Evolutionary conservation across 2,329 filamentous ascomycete species (phyloP).

Genomic region (Clonostachys chloroleuca): DNA sequence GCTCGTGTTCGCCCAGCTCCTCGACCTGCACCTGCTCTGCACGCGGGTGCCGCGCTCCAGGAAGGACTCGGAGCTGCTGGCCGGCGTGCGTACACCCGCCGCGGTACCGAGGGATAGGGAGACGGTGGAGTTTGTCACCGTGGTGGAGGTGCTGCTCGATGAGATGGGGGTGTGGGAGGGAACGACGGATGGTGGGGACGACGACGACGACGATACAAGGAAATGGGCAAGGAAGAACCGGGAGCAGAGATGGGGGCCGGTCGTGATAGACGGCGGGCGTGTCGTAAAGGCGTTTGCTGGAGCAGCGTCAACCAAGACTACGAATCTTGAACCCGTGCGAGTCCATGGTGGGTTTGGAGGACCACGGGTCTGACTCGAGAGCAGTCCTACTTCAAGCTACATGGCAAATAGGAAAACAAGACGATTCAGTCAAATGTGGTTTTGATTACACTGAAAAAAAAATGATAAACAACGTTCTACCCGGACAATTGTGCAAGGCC

Average conservation of each 20-base stretch:
- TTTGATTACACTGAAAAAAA: neutral
- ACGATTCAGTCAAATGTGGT: too few species aligned
- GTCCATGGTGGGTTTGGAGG: conserved; percentile 27
- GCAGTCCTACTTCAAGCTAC: neutral
- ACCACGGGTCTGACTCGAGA: conserved; percentile 49
- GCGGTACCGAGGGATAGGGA: conserved; percentile 6
- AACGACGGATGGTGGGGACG: conserved; percentile 4
- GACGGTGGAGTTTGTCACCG: conserved; percentile 25
- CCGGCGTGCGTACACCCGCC: conserved; percentile 8
- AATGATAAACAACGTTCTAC: neutral
- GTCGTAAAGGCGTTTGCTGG: conserved; percentile 31
- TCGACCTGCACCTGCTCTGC: conserved; percentile 50
- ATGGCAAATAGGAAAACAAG: too few species aligned
- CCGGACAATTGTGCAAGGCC: too few species aligned
- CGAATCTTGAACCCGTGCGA: conserved; percentile 10
- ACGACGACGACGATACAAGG: neutral
- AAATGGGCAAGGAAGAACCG: conserved; percentile 19
- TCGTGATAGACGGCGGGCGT: conserved; percentile 33
- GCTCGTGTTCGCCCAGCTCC: conserved; percentile 46
- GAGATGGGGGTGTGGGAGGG: conserved; percentile 41
- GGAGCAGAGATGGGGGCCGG: conserved; percentile 50
- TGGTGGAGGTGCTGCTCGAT: conserved; percentile 47
- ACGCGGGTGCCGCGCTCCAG: conserved; percentile 33
- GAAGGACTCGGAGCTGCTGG: conserved; percentile 28
- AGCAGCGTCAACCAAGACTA: conserved; percentile 4